These are phyloP conservation scores for Cenchrus purpureus DNA, from an alignment of 176 grass and related monocot genomes.

Conservation along the genomic window DNA sequence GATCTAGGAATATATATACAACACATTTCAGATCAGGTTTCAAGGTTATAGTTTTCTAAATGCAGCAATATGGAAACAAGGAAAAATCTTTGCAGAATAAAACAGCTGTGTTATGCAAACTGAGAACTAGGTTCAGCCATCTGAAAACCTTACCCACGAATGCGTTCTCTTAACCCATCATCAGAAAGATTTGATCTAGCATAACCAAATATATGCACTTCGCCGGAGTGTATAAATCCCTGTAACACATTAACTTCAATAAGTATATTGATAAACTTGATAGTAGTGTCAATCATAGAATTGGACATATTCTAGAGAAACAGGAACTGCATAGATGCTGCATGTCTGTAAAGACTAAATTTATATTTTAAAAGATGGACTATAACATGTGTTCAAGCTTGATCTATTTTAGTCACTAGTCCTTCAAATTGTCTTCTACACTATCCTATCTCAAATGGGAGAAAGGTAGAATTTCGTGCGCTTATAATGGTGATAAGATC, in stretches of 20 bases:
- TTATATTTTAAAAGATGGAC: constrained; percentile 1
- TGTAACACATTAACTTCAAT: constrained; percentile 37
- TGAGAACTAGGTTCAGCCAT: constrained; percentile 31
- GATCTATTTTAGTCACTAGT: constrained; percentile 32
- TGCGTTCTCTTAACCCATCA: constrained; percentile 82
- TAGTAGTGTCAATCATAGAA: constrained; percentile 9
- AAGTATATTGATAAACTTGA: constrained; percentile 5
- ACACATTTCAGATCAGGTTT: constrained; percentile 30
- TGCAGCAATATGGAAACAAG: constrained; percentile 17
- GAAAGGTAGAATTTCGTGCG: not conserved
- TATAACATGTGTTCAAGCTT: constrained; percentile 12
- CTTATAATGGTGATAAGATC: constrained; percentile 17
- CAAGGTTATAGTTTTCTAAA: constrained; percentile 1
- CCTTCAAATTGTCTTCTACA: constrained; percentile 25
- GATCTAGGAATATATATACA: constrained; percentile 30
- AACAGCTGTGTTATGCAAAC: constrained; percentile 16
- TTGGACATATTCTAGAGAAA: not conserved
- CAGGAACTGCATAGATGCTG: not conserved
- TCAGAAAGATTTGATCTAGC: constrained; percentile 92
- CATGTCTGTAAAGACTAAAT: constrained; percentile 13
- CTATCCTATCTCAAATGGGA: not conserved
- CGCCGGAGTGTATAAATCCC: constrained; percentile 80
- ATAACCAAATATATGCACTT: constrained; percentile 95
- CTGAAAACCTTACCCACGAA: constrained; percentile 68
- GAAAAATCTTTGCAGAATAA: not conserved